Evolutionary conservation across 2,329 filamentous ascomycete genomes (phyloP), one percentile per base, ranked within the genome.

Genomic region (Diplodia intermedia): DNA sequence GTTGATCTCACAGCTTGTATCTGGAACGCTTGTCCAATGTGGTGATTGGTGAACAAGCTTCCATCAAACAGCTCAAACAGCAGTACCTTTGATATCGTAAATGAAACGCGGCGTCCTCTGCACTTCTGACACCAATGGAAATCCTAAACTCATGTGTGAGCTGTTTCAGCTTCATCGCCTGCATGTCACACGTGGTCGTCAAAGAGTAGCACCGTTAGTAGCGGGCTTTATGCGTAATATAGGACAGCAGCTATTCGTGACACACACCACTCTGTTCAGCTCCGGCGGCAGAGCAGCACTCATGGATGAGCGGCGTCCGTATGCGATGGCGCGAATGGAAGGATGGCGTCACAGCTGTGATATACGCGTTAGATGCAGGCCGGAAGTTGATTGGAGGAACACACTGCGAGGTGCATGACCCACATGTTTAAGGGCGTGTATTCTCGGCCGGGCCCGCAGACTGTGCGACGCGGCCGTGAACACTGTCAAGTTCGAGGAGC

Each of bases 111-210:
- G 36, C 11, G 36, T 38, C 11, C 43, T 49, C 11, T 20, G 43
- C 43, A 52, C 11, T 23, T 52, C 49, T 52, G 4, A 14, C 23
- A 31, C 52, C 23, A 11, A 55, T 20, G 14, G 20, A 52, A 31
- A 31, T 3, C 26, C 8, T 36, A 5, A 18, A 11, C 49, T 52
- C 4, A 31, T 36, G 23, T 40, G 60, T 20, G 26, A 20, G 23
- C 31, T 18, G 63, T 31, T 40, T 55, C 49, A 55, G 50, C 26
- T 20, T 7, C 18, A 49, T 20, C 8, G 23, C 23, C 33, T 66
- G 36, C 52, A 38, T 29, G 38, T 65, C 62, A 26, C 40, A 54
- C 36, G 49, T 54, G 23, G 49, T 4, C 49, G 23, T 23, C 47
- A 9, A 49, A 53, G 18, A 26, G 50, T n/a, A 36, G 47, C 43